Conservation (phyloP, 768 basidiomycete species). For the Stropharia rugosoannulata region DNA sequence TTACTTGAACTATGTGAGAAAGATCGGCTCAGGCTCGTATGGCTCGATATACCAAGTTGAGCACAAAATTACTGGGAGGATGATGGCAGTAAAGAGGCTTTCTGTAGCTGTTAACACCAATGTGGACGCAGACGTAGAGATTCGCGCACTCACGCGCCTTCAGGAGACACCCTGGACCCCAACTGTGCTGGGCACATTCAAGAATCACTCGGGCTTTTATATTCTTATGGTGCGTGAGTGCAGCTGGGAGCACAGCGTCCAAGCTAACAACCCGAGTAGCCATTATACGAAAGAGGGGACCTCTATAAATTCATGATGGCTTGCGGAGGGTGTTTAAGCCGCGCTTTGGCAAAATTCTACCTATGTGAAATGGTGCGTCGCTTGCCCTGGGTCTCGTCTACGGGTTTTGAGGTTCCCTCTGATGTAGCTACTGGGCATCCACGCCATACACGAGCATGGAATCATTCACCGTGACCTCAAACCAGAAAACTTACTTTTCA, state of each 20-base stretch:
- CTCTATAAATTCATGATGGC: constrained; percentile 13
- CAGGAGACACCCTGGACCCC: constrained; percentile 13
- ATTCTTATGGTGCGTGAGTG: constrained; percentile 17
- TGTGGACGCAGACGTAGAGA: constrained; percentile 11
- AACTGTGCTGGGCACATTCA: constrained; percentile 16
- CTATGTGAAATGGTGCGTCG: constrained; percentile 17
- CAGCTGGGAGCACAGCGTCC: not conserved
- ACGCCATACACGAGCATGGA: constrained; percentile 15
- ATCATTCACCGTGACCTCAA: constrained; percentile 98
- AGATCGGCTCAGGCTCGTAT: constrained; percentile 16
- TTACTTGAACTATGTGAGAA: constrained; percentile 9
- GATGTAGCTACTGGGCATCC: constrained; percentile 17
- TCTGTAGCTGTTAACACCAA: not conserved
- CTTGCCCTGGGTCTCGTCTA: not conserved
- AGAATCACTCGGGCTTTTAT: constrained; percentile 12
- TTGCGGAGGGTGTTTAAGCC: constrained; percentile 17
- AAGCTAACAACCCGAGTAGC: constrained; percentile 3
- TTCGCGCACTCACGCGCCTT: constrained; percentile 15
- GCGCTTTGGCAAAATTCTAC: constrained; percentile 16
- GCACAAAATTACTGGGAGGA: constrained; percentile 14
- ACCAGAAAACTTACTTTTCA: constrained; percentile 91
- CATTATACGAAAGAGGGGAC: constrained; percentile 17
- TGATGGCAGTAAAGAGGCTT: constrained; percentile 18
- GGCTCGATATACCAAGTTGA: constrained; percentile 14
- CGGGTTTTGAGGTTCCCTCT: not conserved